These are phyloP conservation scores for Lepidium aucheri DNA, from an alignment of 345 rosid species.

Conservation along the genomic window DNA sequence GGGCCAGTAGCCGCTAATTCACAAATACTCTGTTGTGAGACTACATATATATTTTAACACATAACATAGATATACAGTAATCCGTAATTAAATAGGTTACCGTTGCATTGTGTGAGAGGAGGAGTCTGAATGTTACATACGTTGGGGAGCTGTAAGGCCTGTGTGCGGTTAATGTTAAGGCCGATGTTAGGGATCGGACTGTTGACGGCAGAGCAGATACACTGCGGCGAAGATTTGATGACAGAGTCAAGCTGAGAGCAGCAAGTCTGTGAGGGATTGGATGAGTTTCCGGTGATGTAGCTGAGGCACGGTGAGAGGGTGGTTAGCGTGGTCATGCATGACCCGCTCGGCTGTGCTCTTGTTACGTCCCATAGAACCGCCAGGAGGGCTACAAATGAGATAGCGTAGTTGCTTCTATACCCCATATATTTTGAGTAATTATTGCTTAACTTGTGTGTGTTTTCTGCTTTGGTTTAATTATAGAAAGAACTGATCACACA, in stretches of 20 bases:
- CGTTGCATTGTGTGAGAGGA: constrained; percentile 52
- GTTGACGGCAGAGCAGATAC: constrained; percentile 54
- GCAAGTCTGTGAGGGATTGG: constrained; percentile 55
- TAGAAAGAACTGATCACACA: not conserved
- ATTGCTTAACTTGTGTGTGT: not conserved
- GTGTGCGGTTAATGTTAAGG: constrained; percentile 53
- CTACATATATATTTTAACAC: not conserved
- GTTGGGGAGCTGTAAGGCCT: constrained; percentile 54
- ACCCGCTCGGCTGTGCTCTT: constrained; percentile 13
- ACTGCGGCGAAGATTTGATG: constrained; percentile 53
- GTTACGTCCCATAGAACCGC: constrained; percentile 34
- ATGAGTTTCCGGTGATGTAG: constrained; percentile 51
- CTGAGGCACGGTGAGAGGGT: constrained; percentile 50
- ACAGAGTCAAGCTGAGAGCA: constrained; percentile 51
- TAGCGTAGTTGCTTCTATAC: constrained; percentile 1
- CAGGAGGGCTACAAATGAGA: constrained; percentile 26
- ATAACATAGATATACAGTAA: not conserved
- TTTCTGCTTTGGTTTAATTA: constrained; percentile 5
- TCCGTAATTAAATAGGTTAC: constrained; percentile 12
- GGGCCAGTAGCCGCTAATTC: constrained; percentile 38
- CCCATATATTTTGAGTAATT: constrained; percentile 22
- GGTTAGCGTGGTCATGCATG: constrained; percentile 35
- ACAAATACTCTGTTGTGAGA: constrained; percentile 5
- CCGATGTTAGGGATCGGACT: constrained; percentile 42
- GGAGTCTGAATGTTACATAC: constrained; percentile 58